These are phyloP conservation scores for Phlebiopsis flavidoalba DNA, from an alignment of 768 basidiomycete genomes.

Conservation along the genomic window DNA sequence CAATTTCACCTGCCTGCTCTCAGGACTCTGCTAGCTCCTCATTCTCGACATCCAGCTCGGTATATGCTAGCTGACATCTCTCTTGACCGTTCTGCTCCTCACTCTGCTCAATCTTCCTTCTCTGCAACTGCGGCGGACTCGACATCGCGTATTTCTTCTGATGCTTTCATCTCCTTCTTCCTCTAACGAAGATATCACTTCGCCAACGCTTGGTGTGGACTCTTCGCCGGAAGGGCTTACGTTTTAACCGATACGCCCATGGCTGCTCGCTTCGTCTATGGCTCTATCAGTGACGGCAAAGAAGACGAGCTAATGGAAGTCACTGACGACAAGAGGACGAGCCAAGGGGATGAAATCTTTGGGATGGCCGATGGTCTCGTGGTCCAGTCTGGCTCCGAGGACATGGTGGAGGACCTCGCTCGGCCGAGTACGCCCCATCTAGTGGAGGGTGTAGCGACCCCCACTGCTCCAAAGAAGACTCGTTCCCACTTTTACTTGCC, in stretches of 20 bases:
- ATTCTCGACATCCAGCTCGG: neutral
- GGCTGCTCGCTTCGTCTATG: neutral
- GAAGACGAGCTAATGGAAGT: neutral
- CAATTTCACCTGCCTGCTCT: neutral
- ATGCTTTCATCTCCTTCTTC: neutral
- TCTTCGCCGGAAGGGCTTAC: neutral
- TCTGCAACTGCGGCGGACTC: neutral
- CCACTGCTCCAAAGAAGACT: conserved; percentile 5
- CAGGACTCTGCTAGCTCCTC: neutral
- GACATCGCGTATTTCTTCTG: neutral
- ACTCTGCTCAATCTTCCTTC: neutral
- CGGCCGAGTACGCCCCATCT: neutral
- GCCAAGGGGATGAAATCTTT: neutral
- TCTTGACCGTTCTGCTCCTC: neutral
- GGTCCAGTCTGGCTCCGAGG: neutral
- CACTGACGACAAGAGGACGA: neutral
- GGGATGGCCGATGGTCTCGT: neutral
- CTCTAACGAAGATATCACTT: neutral
- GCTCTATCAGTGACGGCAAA: neutral
- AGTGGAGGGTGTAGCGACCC: neutral
- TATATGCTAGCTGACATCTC: conserved; percentile 10
- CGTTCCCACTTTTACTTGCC: conserved; percentile 3
- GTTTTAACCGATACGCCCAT: neutral
- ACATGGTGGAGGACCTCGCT: no score
- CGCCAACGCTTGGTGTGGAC: neutral